These are phyloP conservation scores for Oryza nivara DNA, from an alignment of 176 grass and related monocot species.

Conservation along the genomic window DNA sequence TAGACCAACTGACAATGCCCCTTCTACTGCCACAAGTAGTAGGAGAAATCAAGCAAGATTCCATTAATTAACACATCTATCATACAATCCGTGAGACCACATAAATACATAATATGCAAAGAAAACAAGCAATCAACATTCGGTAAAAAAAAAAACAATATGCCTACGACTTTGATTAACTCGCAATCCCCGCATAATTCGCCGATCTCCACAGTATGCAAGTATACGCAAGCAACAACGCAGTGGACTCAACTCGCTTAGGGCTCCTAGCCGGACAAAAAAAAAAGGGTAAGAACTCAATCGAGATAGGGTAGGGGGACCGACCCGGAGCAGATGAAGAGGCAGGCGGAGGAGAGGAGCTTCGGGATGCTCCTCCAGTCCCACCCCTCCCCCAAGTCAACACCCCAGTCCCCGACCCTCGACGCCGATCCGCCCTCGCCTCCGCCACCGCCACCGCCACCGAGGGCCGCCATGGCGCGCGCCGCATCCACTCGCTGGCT, in stretches of 20 bases:
- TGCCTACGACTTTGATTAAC: background rate
- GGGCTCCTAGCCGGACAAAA: no score
- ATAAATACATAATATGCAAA: background rate
- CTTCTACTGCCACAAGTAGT: background rate
- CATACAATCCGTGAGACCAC: background rate
- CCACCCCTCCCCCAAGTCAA: conserved; percentile 47
- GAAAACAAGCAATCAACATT: background rate
- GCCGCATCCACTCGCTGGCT: background rate
- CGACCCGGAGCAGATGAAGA: conserved; percentile 65
- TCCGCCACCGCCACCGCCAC: background rate
- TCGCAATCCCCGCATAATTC: no score
- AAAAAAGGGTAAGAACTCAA: background rate
- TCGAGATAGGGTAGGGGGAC: background rate
- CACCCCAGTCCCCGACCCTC: conserved; percentile 52
- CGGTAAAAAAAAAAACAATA: background rate
- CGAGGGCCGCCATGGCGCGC: conserved; percentile 37
- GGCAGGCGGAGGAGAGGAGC: conserved; percentile 57
- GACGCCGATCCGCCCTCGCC: conserved; percentile 43
- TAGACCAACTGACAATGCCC: background rate
- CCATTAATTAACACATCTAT: background rate
- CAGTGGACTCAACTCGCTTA: background rate
- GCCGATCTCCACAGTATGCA: no score
- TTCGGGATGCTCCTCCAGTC: conserved; percentile 52
- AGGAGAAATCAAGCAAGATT: background rate
- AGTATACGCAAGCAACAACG: background rate